These are phyloP conservation scores for Picochlorum sp. DNA, from an alignment of 139 green algal species.

Conservation along the genomic window DNA sequence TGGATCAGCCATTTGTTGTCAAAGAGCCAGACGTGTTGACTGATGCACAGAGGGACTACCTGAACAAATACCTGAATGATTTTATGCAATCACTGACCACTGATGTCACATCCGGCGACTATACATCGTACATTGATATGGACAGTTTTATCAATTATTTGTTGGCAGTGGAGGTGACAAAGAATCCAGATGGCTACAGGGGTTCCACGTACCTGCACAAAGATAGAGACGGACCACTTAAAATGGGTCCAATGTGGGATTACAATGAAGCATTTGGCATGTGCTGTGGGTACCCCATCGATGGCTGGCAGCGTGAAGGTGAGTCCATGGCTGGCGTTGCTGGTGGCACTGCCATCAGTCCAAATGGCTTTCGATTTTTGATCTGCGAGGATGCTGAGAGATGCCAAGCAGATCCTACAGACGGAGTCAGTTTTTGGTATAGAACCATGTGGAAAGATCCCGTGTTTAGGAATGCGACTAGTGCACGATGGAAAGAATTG, in stretches of 20 bases:
- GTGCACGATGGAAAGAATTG: conserved; percentile 18
- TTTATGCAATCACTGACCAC: conserved; percentile 5
- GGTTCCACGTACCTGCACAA: conserved; percentile 32
- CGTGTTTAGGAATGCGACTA: conserved; percentile 5
- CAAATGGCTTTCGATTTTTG: conserved; percentile 37
- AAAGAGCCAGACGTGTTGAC: conserved; percentile 11
- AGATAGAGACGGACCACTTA: conserved; percentile 18
- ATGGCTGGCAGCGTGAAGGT: conserved; percentile 31
- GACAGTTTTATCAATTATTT: conserved; percentile 43
- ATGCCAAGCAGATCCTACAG: conserved; percentile 19
- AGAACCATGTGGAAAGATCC: conserved; percentile 28
- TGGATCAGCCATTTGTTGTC: conserved; percentile 17
- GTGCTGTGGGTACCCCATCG: conserved; percentile 77
- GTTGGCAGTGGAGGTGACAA: conserved; percentile 40
- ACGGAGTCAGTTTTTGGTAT: conserved; percentile 20
- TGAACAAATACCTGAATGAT: conserved; percentile 18
- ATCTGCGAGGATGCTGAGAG: conserved; percentile 32
- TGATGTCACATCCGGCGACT: conserved; percentile 11
- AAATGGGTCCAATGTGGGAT: conserved; percentile 23
- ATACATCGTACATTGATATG: conserved; percentile 27
- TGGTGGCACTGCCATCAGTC: conserved; percentile 61
- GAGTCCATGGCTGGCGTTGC: conserved; percentile 16
- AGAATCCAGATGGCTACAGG: conserved; percentile 40
- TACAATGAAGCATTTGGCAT: conserved; percentile 60
- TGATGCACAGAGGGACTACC: conserved; percentile 2